Evolutionary conservation across 1,284 basidiomycete genomes (phyloP), one percentile per base, ranked within the genome.

Genomic region (Leucoagaricus sp.): DNA sequence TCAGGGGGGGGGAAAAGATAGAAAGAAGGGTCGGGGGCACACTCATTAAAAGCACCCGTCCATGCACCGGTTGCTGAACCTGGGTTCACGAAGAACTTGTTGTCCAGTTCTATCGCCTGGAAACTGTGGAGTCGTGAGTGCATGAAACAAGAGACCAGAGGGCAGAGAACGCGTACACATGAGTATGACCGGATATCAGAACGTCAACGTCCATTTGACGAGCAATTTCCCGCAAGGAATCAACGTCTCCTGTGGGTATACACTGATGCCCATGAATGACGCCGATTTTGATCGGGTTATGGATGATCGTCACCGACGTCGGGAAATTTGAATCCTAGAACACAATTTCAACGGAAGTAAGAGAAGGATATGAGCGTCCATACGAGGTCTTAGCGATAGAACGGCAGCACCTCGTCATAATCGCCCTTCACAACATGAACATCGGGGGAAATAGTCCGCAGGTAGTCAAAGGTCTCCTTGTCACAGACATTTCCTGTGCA

Each of bases 401-500:
- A 33, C 19, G 36, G 31, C 15, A 46, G 34, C 26, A 93, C 93
- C 78, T 98, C 96, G 69, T 99, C 96, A 66, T 93, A 98, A 72
- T 99, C 97, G 2, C 97, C 96, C 64, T 87, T 82, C 4, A 97
- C 96, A 40, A 95, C 89, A 65, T 94, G 85, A 5, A 99, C 91
- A 67, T 98, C 97, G 8, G 91, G 88, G n/a, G 93, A 90, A 21
- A 99, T 91, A n/a, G 93, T 94, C 57, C 94, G 81, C n/a, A 99
- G 80, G 75, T 98, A 99, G 67, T 98, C 96, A 68, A 91, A 94
- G 10, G 96, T 99, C 75, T 98, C 96, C 65, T 91, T 89, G 76
- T 99, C 97, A 71, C 94, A 97, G 12, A 98, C 89, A 69, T 99
- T 99, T 48, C 96, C 97, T 0, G 96, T 99, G 71, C 95, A 97